Conservation (phyloP, 1,139 yeast species). For the Diutina pseudorugosa region DNA sequence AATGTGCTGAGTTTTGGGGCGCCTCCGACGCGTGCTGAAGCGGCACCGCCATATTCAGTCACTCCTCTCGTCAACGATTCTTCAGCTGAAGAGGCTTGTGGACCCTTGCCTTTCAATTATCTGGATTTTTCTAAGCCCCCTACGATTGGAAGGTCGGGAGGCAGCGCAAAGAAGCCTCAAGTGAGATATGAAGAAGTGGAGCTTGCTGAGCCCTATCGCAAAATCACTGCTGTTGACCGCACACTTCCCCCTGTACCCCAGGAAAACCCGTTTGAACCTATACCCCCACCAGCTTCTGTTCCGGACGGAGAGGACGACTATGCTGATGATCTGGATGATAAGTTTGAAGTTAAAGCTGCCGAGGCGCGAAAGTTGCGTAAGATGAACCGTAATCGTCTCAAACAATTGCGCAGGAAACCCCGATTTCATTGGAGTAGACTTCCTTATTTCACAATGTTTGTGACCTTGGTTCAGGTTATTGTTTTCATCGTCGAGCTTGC, state of each 20-base stretch:
- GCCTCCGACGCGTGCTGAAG: not conserved
- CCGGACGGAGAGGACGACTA: not conserved
- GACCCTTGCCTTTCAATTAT: not conserved
- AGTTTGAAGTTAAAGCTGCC: not conserved
- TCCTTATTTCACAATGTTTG: constrained; percentile 35
- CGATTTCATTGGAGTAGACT: constrained; percentile 32
- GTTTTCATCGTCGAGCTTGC: constrained; percentile 62
- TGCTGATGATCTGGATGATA: not conserved
- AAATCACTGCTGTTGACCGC: not conserved
- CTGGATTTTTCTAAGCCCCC: not conserved
- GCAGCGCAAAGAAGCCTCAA: not conserved
- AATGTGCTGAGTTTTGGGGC: not conserved
- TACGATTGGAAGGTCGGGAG: not conserved
- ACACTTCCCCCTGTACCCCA: constrained; percentile 1
- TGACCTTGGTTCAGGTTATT: constrained; percentile 38
- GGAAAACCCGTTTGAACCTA: constrained; percentile 1
- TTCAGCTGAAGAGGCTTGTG: not conserved
- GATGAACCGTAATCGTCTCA: constrained; percentile 8
- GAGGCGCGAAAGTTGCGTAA: not conserved
- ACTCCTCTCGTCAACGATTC: not conserved
- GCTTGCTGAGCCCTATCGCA: not conserved
- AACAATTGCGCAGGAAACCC: constrained; percentile 12
- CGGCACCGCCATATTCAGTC: not conserved
- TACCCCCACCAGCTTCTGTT: not conserved
- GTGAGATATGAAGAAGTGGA: constrained; percentile 1